Percentiles rank a stretch among this genome's conserved stretches.
Evolutionary conservation across 2,329 filamentous ascomycete species (phyloP).

Genomic region (Curvularia lunata): DNA sequence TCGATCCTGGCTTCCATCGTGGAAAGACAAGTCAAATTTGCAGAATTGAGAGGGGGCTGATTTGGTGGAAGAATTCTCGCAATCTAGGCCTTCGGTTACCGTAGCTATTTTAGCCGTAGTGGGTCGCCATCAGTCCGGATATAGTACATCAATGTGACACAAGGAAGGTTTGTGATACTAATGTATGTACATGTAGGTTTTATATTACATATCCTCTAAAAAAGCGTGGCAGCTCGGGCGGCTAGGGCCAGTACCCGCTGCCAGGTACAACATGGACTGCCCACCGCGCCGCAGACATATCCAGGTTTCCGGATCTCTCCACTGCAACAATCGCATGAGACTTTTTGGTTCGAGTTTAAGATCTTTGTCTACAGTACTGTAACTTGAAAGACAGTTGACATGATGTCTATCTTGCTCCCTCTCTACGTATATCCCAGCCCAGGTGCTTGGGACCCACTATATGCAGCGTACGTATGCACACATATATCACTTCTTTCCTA

Average conservation of each 20-base stretch:
- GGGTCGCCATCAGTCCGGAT: neutral
- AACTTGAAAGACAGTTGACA: neutral
- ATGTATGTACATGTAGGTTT: slow-evolving; percentile 1
- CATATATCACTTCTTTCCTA: neutral
- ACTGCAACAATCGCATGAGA: neutral
- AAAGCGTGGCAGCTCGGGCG: slow-evolving; percentile 5
- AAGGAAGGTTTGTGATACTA: neutral
- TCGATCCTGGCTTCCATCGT: neutral
- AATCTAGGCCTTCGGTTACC: slow-evolving; percentile 5
- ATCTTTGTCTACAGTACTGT: neutral
- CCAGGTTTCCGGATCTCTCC: neutral
- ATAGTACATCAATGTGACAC: slow-evolving; percentile 1
- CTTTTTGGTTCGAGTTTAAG: neutral
- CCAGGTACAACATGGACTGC: slow-evolving; percentile 13
- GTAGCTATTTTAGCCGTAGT: slow-evolving; percentile 1
- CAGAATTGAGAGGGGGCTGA: neutral
- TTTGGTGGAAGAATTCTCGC: slow-evolving; percentile 4
- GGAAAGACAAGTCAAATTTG: neutral
- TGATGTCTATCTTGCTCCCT: slow-evolving; percentile 55
- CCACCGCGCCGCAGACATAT: neutral
- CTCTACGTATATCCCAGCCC: slow-evolving; percentile 59
- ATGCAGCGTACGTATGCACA: slow-evolving; percentile 49
- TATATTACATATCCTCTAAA: slow-evolving; percentile 12
- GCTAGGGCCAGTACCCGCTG: slow-evolving; percentile 9
- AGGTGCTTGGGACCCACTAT: slow-evolving; percentile 58